Conservation (phyloP, 129 eudicot species). For the Chrysanthemum makinoi region DNA sequence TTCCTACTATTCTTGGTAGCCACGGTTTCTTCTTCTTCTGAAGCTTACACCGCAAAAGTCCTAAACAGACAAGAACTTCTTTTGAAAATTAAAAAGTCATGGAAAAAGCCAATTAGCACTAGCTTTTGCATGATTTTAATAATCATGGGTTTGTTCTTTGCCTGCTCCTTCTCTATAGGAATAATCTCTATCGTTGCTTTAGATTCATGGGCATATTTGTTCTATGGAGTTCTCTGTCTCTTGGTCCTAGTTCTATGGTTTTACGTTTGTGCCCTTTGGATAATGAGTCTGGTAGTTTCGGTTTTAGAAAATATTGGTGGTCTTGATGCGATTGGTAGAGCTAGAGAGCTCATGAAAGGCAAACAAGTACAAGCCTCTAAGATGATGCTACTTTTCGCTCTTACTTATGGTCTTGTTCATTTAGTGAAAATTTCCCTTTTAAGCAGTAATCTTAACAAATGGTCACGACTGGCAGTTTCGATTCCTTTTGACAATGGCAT, state of each 20-base stretch:
- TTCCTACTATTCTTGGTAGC: constrained; percentile 26
- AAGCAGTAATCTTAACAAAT: constrained; percentile 10
- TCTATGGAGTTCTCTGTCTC: constrained; percentile 3
- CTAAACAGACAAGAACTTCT: constrained; percentile 23
- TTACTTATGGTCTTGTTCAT: constrained; percentile 5
- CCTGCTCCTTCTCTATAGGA: not conserved
- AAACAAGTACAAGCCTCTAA: constrained; percentile 12
- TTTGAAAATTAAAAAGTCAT: constrained; percentile 12
- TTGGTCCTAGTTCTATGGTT: not conserved
- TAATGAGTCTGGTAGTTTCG: constrained; percentile 38
- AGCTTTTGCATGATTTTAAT: constrained; percentile 30
- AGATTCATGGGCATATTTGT: constrained; percentile 10
- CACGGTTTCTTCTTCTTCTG: constrained; percentile 29
- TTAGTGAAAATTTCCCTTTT: not conserved
- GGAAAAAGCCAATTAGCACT: constrained; percentile 17
- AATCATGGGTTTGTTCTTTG: constrained; percentile 1
- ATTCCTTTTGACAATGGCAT: constrained; percentile 25
- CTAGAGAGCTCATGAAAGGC: constrained; percentile 25
- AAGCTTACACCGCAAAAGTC: constrained; percentile 32
- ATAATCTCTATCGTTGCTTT: constrained; percentile 1
- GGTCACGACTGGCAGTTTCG: constrained; percentile 19
- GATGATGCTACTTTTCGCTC: constrained; percentile 9
- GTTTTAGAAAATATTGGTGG: constrained; percentile 45
- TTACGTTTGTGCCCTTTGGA: constrained; percentile 26
- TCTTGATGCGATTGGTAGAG: constrained; percentile 21